phyloP scores from a whole-genome alignment of 495 filamentous ascomycete species.

The Glonium stellatum region DNA sequence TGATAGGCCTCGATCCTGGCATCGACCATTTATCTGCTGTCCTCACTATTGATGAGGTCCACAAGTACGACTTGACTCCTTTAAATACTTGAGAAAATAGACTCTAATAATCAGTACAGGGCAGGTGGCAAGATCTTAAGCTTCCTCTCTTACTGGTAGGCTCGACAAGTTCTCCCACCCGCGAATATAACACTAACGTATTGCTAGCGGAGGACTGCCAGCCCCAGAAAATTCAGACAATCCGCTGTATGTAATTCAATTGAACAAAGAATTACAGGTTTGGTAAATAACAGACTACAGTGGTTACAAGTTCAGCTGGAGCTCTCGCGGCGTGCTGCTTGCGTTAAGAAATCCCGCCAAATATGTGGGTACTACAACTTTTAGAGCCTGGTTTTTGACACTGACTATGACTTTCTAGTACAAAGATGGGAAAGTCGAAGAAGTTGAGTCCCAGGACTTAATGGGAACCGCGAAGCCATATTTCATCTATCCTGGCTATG shows the following conservation, averaged over 20 bases:
- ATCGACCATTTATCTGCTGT: constrained; percentile 81
- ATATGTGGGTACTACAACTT: constrained; percentile 36
- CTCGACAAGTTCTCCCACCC: neutral
- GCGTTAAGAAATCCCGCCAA: constrained; percentile 80
- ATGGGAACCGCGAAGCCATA: constrained; percentile 89
- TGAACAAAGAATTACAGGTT: neutral
- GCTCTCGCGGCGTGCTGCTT: constrained; percentile 74
- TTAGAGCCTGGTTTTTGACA: too few relatives aligned
- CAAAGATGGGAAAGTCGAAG: constrained; percentile 66
- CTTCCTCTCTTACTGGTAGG: constrained; percentile 72
- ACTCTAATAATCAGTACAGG: neutral
- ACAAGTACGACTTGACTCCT: constrained; percentile 37
- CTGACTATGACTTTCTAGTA: constrained; percentile 33
- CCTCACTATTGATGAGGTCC: constrained; percentile 79
- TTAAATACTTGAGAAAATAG: neutral
- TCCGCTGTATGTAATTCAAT: constrained; percentile 46
- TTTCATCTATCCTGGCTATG: constrained; percentile 78
- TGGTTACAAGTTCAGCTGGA: constrained; percentile 85
- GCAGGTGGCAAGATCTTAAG: constrained; percentile 77
- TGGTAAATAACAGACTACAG: neutral
- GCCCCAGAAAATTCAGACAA: constrained; percentile 81
- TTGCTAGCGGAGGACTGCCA: constrained; percentile 59
- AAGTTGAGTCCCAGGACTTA: constrained; percentile 48
- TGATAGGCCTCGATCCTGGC: constrained; percentile 64
- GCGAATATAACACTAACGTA: neutral